phyloP scores from a whole-genome alignment of 2,329 filamentous ascomycete genomes.

The Calycina herbarum region DNA sequence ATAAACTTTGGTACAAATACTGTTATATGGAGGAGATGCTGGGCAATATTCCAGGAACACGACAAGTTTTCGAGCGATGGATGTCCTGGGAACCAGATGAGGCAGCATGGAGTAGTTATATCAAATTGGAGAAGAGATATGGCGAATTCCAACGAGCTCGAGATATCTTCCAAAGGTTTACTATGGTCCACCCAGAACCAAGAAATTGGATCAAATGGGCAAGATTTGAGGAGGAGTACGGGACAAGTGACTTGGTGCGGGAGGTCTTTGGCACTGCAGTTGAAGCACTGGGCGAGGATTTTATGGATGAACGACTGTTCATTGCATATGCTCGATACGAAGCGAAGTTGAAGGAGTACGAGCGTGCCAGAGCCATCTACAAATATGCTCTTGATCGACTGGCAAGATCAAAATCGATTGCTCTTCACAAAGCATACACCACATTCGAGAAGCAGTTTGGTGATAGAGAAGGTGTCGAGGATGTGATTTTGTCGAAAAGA shows the following conservation, averaged over 20 bases:
- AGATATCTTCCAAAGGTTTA: conserved; percentile 86
- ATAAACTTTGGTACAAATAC: conserved; percentile 99
- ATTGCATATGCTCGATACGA: conserved; percentile 96
- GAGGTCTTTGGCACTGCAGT: conserved; percentile 89
- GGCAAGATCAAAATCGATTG: conserved; percentile 80
- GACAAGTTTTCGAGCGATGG: conserved; percentile 96
- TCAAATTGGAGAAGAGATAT: conserved; percentile 95
- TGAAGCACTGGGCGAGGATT: conserved; percentile 87
- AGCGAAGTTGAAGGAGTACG: conserved; percentile 91
- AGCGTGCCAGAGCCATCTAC: conserved; percentile 91
- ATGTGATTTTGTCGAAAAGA: conserved; percentile 92
- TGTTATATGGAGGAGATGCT: conserved; percentile 99
- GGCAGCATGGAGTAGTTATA: conserved; percentile 92
- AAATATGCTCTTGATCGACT: conserved; percentile 94
- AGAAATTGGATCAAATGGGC: conserved; percentile 99
- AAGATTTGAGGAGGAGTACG: conserved; percentile 93
- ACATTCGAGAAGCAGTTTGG: conserved; percentile 98
- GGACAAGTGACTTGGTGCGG: conserved; percentile 85
- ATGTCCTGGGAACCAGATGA: conserved; percentile 98
- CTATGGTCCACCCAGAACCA: conserved; percentile 88
- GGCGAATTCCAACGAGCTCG: conserved; percentile 88
- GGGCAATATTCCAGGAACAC: conserved; percentile 86
- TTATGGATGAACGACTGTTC: conserved; percentile 94
- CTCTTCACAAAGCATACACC: conserved; percentile 90
- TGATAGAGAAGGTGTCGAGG: conserved; percentile 88